Evolutionary conservation across 495 filamentous ascomycete species (phyloP), one percentile per base, ranked within the genome.

Genomic region (Hypoxylon crocopeplum): DNA sequence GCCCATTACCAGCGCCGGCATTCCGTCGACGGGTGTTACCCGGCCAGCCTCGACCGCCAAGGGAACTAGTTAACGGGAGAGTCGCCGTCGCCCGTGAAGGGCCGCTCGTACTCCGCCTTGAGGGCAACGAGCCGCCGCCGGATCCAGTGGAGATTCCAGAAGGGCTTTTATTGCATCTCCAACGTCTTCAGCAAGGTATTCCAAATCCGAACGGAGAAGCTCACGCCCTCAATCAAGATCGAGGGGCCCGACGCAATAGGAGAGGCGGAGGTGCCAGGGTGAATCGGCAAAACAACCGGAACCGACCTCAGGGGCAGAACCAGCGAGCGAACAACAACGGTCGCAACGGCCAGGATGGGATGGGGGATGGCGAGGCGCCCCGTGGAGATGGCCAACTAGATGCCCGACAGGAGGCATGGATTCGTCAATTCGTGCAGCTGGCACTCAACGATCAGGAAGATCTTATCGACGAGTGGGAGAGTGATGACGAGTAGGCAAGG

Each of bases 381-480:
- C 50, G 51, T 50, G 62, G 20, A 52, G 55, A 64, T 24, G 61
- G 55, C 49, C 61, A 64, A 55, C 48, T 64, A 29, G 15, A 59
- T 56, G 53, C 70, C 17, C 67, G 55, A 16, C 69, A 82, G 15
- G 72, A 72, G 46, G 77, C 72, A 8, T 84, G 81, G 81, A 57
- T 84, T 27, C 72, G 79, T 40, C 73, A 74, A 54, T 84, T 84
- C 67, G 80, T 84, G 8, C 73, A 71, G 64, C 72, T 79, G 45
- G 81, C 80, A 15, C 68, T 82, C 48, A 73, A 79, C 29, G 81
- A 84, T 52, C 68, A 80, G 60, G 81, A 84, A 67, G 74, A 82
- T 64, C 57, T 72, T 32, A 30, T 79, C 17, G 75, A 6, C 24
- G 24, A 73, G 2, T 64, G 50, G 38, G 76, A 75, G 40, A 66